Evolutionary conservation across 768 basidiomycete species (phyloP), one percentile per base, ranked within the genome.

Genomic region (Suillus subluteus): DNA sequence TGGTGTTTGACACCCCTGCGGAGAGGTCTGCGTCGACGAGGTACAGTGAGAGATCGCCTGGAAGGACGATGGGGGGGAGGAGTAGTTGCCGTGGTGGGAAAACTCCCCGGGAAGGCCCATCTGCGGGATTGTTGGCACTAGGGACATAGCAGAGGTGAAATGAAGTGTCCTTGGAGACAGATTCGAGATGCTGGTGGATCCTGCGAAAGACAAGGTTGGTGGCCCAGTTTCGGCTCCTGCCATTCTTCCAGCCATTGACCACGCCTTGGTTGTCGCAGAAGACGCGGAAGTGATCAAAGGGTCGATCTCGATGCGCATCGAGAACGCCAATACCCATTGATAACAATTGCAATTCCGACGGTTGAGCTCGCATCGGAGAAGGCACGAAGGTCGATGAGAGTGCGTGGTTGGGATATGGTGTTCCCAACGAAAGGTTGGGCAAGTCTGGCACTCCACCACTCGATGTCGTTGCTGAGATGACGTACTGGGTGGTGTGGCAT

Each of bases 351-450:
- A 35, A 82, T 78, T 0, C 81, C 78, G 6, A 72, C 52, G 0
- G 67, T 72, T 0, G 76, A 77, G 70, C 81, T 83, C 0, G 82
- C 82, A 66, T 85, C 81, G 1, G 63, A 72, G 62, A 66, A 73
- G 5, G 65, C 69, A 2, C 13, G 37, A 4, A 23, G 3, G 68
- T 84, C 76, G 4, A 67, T 0, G 61, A 82, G 32, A 23, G 54
- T 26, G 16, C 2, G 6, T 13, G 65, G 52, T 58, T 70, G 40
- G 15, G 23, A 8, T 61, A 52, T 40, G 32, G 35, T 46, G 8
- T 35, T 62, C 0, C 62, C 1, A 0, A 55, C 12, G 43, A 70
- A 41, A 0, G 32, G 18, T 46, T 26, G 6, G 3, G 48, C 0
- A 2, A 50, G 48, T 5, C 6, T 13, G 4, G 38, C 0, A 0